Evolutionary conservation across 2,329 filamentous ascomycete genomes (phyloP).

Genomic region (Rhexocercosporidium sp.): DNA sequence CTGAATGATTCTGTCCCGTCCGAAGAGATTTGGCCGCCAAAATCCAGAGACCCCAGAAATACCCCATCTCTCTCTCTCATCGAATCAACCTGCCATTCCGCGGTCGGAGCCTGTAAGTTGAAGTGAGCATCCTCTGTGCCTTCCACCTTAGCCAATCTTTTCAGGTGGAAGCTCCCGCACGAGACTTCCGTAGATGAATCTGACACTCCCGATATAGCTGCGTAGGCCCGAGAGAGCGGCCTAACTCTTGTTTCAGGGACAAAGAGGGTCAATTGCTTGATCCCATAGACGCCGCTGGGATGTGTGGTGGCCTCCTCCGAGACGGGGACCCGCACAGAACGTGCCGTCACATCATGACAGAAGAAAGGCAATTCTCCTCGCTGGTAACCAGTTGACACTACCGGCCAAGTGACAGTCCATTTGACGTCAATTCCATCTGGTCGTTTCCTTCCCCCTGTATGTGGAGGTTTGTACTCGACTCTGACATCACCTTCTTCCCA

Average conservation of each 20-base stretch:
- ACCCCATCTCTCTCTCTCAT: constrained; percentile 24
- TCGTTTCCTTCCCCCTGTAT: constrained; percentile 57
- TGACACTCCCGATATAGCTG: constrained; percentile 32
- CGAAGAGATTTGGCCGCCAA: constrained; percentile 5
- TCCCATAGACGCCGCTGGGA: constrained; percentile 56
- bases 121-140: constrained; percentile 9
- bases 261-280: constrained; percentile 51
- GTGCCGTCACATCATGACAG: constrained; percentile 66
- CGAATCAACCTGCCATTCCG: constrained; percentile 18
- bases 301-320: constrained; percentile 50
- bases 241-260: constrained; percentile 37
- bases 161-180: constrained; percentile 14
- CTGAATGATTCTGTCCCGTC: background rate
- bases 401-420: constrained; percentile 61
- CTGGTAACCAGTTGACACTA: constrained; percentile 34
- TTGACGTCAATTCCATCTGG: constrained; percentile 61
- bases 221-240: constrained; percentile 39
- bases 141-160: constrained; percentile 10
- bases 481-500: constrained; percentile 38
- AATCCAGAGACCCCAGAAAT: constrained; percentile 23
- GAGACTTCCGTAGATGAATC: background rate
- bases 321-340: constrained; percentile 60
- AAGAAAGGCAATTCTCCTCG: constrained; percentile 66
- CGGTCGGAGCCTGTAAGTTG: constrained; percentile 5
- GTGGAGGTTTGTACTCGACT: constrained; percentile 54